Conservation (phyloP, 2,329 filamentous ascomycete species). For the Penicillium italicum region DNA sequence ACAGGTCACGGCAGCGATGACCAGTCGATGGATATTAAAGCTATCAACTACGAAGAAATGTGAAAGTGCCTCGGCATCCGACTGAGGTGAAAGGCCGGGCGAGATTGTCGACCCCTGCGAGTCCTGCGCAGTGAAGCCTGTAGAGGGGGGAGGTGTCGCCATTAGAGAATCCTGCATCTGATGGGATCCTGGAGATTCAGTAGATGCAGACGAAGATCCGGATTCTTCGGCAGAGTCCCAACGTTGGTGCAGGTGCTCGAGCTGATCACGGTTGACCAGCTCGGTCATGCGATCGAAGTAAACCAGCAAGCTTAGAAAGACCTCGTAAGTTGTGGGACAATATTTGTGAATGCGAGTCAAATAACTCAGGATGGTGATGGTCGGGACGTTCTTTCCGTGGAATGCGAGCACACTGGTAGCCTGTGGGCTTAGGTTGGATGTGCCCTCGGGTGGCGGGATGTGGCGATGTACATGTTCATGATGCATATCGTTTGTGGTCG, state of each 20-base stretch:
- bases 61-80: conserved; percentile 53
- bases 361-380: conserved; percentile 95
- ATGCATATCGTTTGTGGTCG: conserved; percentile 89
- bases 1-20: conserved; percentile 95
- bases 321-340: conserved; percentile 96
- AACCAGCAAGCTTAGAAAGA: conserved; percentile 89
- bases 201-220: conserved; percentile 18
- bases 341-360: conserved; percentile 96
- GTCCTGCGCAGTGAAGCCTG: conserved; percentile 35
- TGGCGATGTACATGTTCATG: conserved; percentile 84
- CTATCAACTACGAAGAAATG: conserved; percentile 94
- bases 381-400: conserved; percentile 95
- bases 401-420: conserved; percentile 82
- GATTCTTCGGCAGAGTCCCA: conserved; percentile 21
- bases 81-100: conserved; percentile 35
- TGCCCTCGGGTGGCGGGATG: conserved; percentile 59
- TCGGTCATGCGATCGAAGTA: conserved; percentile 99
- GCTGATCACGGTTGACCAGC: conserved; percentile 77
- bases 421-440: conserved; percentile 58
- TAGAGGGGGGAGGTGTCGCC: conserved; percentile 38
- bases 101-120: conserved; percentile 32
- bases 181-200: conserved; percentile 15
- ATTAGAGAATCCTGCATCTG: conserved; percentile 27
- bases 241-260: conserved; percentile 54
- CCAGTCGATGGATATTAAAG: conserved; percentile 95